Evolutionary conservation across 1,284 basidiomycete species (phyloP).

Genomic region (Ustanciosporium gigantosporum): DNA sequence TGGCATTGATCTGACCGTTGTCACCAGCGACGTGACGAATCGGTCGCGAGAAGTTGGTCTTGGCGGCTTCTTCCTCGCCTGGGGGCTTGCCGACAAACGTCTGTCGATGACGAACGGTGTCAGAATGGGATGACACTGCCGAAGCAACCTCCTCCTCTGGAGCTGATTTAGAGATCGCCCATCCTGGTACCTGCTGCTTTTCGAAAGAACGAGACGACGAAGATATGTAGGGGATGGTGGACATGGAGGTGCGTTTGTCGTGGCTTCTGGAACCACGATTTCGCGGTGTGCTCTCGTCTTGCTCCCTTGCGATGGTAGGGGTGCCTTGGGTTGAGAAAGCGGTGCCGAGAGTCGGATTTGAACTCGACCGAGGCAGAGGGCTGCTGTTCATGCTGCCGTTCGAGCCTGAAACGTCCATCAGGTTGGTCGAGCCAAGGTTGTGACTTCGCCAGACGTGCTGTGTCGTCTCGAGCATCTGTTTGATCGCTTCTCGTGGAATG

Average conservation of each 20-base stretch:
- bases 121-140: not conserved
- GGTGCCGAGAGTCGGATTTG: no score
- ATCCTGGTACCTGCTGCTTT: conserved; percentile 15
- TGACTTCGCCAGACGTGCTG: conserved; percentile 34
- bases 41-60: conserved; percentile 25
- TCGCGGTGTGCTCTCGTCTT: not conserved
- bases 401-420: no score
- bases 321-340: no score
- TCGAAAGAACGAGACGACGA: conserved; percentile 9
- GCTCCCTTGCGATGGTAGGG: no score
- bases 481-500: conserved; percentile 27
- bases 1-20: conserved; percentile 1
- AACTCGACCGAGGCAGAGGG: no score
- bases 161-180: conserved; percentile 8
- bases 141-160: conserved; percentile 1
- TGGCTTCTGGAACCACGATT: conserved; percentile 4
- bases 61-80: conserved; percentile 6
- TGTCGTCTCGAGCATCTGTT: conserved; percentile 37
- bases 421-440: conserved; percentile 7
- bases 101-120: conserved; percentile 2
- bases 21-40: conserved; percentile 7
- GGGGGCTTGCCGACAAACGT: conserved; percentile 12
- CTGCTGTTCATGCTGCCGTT: not conserved
- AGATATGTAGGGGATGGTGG: conserved; percentile 24
- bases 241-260: conserved; percentile 6